Conservation (phyloP, 495 filamentous ascomycete genomes). For the Paragyromitra xinjiangensis region DNA sequence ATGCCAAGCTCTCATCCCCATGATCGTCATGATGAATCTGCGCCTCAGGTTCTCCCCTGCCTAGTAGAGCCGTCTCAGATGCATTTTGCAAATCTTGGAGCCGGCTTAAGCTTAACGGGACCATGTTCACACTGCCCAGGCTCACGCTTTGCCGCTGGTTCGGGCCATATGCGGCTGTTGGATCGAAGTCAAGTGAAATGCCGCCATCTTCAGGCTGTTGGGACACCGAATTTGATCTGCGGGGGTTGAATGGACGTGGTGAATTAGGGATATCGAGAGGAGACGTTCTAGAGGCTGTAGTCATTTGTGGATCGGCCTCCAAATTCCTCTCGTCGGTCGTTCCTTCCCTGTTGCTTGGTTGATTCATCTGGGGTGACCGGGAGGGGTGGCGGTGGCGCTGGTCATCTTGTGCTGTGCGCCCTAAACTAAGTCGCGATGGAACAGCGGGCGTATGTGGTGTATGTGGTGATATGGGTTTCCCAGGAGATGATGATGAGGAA, state of each 20-base stretch:
- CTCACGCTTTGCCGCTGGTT: slow-evolving; percentile 46
- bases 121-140: slow-evolving; percentile 47
- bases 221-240: slow-evolving; percentile 55
- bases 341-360: slow-evolving; percentile 14
- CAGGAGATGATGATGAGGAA: slow-evolving; percentile 85
- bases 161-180: slow-evolving; percentile 28
- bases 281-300: slow-evolving; percentile 58
- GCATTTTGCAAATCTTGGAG: slow-evolving; percentile 53
- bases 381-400: slow-evolving; percentile 45
- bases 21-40: slow-evolving; percentile 27
- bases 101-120: slow-evolving; percentile 53
- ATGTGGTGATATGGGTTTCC: slow-evolving; percentile 91
- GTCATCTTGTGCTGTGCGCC: slow-evolving; percentile 52
- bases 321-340: slow-evolving; percentile 14
- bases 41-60: slow-evolving; percentile 41
- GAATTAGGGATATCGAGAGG: slow-evolving; percentile 65
- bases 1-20: slow-evolving; percentile 47
- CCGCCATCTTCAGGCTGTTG: slow-evolving; percentile 47
- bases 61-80: slow-evolving; percentile 51
- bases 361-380: slow-evolving; percentile 14
- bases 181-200: slow-evolving; percentile 46
- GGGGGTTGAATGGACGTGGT: slow-evolving; percentile 57
- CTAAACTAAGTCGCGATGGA: slow-evolving; percentile 85
- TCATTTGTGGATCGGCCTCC: slow-evolving; percentile 19
- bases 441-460: slow-evolving; percentile 94